Conservation (phyloP, 2,329 filamentous ascomycete species). For the Hirsutella thompsonii region DNA sequence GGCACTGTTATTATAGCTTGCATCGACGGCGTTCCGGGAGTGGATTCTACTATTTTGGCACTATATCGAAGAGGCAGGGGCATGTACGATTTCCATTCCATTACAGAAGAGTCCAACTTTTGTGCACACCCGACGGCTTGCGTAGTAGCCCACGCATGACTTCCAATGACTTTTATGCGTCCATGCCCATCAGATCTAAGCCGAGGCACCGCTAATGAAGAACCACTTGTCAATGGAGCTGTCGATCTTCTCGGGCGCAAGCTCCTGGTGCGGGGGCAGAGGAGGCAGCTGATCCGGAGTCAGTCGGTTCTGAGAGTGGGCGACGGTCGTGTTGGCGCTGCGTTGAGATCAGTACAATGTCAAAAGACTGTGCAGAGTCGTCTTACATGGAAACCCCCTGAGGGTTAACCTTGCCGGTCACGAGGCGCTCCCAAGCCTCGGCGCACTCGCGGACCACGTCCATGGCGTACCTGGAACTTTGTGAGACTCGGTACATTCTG, state of each 20-base stretch:
- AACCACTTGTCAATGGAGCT: constrained; percentile 99
- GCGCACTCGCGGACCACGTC: constrained; percentile 92
- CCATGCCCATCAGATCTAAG: constrained; percentile 33
- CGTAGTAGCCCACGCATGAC: constrained; percentile 2
- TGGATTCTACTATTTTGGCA: constrained; percentile 1
- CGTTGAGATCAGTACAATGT: constrained; percentile 3
- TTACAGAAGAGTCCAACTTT: background rate
- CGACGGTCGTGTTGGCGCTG: constrained; percentile 70
- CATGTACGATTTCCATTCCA: constrained; percentile 7
- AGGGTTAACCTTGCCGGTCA: constrained; percentile 73
- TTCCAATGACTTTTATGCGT: too few species aligned
- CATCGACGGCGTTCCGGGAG: constrained; percentile 20
- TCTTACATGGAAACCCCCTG: constrained; percentile 72
- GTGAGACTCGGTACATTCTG: constrained; percentile 1
- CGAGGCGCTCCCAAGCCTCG: constrained; percentile 94
- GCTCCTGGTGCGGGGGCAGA: constrained; percentile 69
- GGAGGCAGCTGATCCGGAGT: constrained; percentile 57
- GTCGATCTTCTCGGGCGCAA: constrained; percentile 80
- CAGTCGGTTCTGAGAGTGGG: constrained; percentile 61
- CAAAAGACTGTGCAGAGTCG: background rate
- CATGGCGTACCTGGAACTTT: constrained; percentile 61
- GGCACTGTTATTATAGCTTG: constrained; percentile 4
- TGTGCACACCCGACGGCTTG: constrained; percentile 1
- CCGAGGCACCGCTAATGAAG: constrained; percentile 96
- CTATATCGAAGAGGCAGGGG: background rate